Base-by-base conservation (phyloP, 306 rosid genomes). In the Phaseolus lunatus region DNA sequence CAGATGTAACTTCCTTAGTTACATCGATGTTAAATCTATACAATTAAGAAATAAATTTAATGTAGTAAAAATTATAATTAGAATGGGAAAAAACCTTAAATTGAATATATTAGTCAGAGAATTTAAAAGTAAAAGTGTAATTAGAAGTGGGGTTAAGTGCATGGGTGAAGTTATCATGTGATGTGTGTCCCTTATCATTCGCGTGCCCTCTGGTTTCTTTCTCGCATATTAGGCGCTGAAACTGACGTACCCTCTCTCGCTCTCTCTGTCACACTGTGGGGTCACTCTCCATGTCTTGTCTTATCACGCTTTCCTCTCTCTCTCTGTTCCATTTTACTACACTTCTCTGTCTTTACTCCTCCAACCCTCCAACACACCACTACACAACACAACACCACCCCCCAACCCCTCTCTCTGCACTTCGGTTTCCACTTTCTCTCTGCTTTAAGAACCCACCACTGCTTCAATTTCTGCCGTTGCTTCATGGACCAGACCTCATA, bases 221-320 rank as follows among this genome's bases (percentile, higher is more conserved):
- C 85, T 84, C 89, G 85, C 88, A 73, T 54, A 80, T 68, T 84
- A 64, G 47, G 85, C 88, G 90, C 87, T 88, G 90, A 86, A 86
- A 83, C 78, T 82, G 77, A 88, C 90, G 90, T 86, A 82, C 85
- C 67, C 65, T 66, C 8, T 59, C 63, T 18, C n/a, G 37, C 52
- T 31, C 63, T 16, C 73, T 56, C 29, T 47, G 47, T 29, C n/a
- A 57, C 74, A 13, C 54, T 70, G 81, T 75, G 83, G 70, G 41
- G 70, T 82, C 86, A 41, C 76, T 73, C 78, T 61, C 73, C 74
- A 76, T 48, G 80, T 75, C 81, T 20, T 67, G 91, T 89, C 87
- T 77, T 72, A 15, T 86, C 90, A 84, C 61, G 10, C 52, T 66
- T 50, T 53, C 61, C 39, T 33, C 41, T 35, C 43, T 84, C 80